Conservation (phyloP, 106 monocot genomes). For the Dendrobium huoshanense region DNA sequence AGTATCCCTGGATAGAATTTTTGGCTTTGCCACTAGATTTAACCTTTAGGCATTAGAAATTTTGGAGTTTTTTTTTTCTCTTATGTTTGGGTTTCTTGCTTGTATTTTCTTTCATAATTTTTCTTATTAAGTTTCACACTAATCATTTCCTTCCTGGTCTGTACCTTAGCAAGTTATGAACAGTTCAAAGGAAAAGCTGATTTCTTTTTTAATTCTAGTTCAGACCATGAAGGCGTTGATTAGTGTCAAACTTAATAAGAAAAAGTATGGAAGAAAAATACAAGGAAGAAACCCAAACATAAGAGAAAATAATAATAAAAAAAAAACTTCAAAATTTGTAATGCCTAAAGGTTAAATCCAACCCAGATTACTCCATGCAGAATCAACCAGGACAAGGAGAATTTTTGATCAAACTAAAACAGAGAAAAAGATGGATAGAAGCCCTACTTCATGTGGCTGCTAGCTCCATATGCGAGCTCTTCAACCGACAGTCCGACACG, state of each 20-base stretch:
- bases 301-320: too few species aligned
- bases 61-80: not conserved
- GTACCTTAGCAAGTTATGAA: not conserved
- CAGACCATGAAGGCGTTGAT: not conserved
- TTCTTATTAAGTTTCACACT: not conserved
- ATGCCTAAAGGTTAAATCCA: not conserved
- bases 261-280: not conserved
- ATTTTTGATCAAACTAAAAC: not conserved
- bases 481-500: slow-evolving; percentile 15
- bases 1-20: too few species aligned
- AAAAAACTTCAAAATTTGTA: not conserved
- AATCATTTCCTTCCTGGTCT: not conserved
- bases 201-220: not conserved
- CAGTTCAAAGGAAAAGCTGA: not conserved
- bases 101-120: not conserved
- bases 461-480: slow-evolving; percentile 71
- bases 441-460: slow-evolving; percentile 67
- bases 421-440: not conserved
- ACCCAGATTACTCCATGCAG: too few species aligned
- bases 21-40: not conserved
- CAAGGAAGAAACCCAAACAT: not conserved
- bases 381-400: not conserved
- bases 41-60: not conserved
- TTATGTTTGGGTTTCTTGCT: not conserved
- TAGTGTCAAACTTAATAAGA: not conserved